phyloP scores from a whole-genome alignment of 148 eudicot species.

The Chenopodium berlandieri region DNA sequence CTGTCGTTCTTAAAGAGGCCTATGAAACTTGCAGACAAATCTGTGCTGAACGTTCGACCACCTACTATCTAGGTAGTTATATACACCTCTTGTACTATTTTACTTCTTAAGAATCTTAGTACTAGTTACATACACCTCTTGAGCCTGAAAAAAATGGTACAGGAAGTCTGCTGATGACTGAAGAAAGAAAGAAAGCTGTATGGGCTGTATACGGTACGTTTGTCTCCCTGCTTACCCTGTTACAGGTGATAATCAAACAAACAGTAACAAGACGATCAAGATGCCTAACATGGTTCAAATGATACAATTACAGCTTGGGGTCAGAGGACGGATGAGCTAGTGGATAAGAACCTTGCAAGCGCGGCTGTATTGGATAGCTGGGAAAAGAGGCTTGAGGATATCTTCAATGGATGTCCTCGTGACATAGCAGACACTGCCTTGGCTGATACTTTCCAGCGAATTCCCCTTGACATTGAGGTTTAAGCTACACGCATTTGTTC shows the following conservation, averaged over 20 bases:
- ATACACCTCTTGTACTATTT: not conserved
- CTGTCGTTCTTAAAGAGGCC: conserved; percentile 39
- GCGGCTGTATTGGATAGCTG: conserved; percentile 42
- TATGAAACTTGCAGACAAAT: conserved; percentile 40
- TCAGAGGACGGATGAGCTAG: conserved; percentile 56
- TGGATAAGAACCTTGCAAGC: conserved; percentile 38
- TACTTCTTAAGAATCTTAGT: not conserved
- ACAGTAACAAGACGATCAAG: too few species aligned
- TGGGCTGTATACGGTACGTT: conserved; percentile 66
- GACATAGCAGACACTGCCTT: conserved; percentile 61
- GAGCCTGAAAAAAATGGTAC: not conserved
- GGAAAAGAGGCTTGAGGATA: conserved; percentile 53
- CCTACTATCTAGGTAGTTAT: conserved; percentile 46
- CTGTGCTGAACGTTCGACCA: conserved; percentile 48
- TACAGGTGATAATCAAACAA: too few species aligned
- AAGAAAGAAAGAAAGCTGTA: conserved; percentile 52
- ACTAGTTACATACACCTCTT: too few species aligned
- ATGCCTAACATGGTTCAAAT: too few species aligned
- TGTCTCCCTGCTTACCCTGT: not conserved
- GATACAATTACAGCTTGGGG: conserved; percentile 46
- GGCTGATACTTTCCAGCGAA: conserved; percentile 43
- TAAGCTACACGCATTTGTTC: too few species aligned
- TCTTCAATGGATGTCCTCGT: conserved; percentile 48
- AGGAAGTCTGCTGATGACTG: conserved; percentile 59
- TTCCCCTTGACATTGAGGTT: conserved; percentile 61